Evolutionary conservation across 2,329 filamentous ascomycete genomes (phyloP).

Genomic region (Microcyclosporella mali): DNA sequence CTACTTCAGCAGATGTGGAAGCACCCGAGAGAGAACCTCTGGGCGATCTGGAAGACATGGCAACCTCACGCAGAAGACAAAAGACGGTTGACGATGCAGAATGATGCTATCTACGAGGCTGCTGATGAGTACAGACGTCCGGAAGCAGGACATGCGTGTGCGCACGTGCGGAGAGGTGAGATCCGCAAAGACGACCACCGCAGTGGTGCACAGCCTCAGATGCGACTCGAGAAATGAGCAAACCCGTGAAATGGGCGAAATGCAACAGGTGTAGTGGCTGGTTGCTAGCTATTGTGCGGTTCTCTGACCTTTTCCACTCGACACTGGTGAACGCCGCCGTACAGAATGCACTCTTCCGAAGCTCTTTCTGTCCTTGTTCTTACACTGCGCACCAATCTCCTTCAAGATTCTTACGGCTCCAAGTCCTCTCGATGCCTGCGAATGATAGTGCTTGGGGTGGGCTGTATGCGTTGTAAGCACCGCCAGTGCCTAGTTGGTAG

Average conservation of each 20-base stretch:
- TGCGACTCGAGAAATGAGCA: neutral
- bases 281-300: constrained; percentile 43
- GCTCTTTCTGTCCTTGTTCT: constrained; percentile 27
- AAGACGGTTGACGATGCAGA: constrained; percentile 19
- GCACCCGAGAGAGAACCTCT: constrained; percentile 36
- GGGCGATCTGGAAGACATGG: constrained; percentile 52
- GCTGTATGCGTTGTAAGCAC: no score
- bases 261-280: constrained; percentile 38
- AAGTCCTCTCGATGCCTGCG: no score
- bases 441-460: no score
- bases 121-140: constrained; percentile 1
- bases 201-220: neutral
- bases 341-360: constrained; percentile 9
- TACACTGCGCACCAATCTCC: neutral
- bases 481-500: no score
- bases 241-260: constrained; percentile 18
- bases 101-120: constrained; percentile 20
- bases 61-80: constrained; percentile 25
- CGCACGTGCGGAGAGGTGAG: constrained; percentile 4
- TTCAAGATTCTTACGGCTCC: no score
- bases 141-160: constrained; percentile 1
- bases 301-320: constrained; percentile 4
- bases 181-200: constrained; percentile 1
- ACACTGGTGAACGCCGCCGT: neutral
- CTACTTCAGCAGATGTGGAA: constrained; percentile 70